Evolutionary conservation across 2,329 filamentous ascomycete species (phyloP).

Genomic region (Fusarium citri): DNA sequence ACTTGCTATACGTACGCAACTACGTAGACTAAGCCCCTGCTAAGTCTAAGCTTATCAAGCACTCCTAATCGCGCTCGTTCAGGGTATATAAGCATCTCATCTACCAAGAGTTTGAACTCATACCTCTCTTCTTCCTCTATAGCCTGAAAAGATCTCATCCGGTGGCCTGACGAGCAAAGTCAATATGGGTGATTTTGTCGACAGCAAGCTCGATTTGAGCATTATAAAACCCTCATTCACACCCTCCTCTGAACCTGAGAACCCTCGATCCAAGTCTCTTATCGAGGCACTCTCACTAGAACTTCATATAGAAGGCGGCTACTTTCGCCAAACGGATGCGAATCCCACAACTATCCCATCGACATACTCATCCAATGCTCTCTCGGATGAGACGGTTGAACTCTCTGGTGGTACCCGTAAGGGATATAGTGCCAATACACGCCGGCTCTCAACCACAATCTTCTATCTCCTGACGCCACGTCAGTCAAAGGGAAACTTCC

Average conservation of each 20-base stretch:
- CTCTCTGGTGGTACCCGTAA: conserved; percentile 50
- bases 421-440: conserved; percentile 54
- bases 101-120: neutral
- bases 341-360: conserved; percentile 64
- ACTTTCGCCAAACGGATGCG: conserved; percentile 71
- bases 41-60: conserved; percentile 1
- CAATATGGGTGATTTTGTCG: conserved; percentile 30
- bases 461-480: conserved; percentile 71
- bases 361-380: conserved; percentile 51
- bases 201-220: conserved; percentile 16
- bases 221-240: conserved; percentile 32
- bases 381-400: conserved; percentile 51
- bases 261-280: conserved; percentile 34
- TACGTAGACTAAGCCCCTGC: conserved; percentile 6
- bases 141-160: neutral
- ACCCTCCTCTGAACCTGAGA: conserved; percentile 34
- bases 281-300: conserved; percentile 59
- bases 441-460: conserved; percentile 70
- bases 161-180: neutral
- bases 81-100: conserved; percentile 21
- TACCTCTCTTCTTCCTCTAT: neutral
- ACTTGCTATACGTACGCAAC: neutral
- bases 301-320: conserved; percentile 73
- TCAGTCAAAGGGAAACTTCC: conserved; percentile 69
- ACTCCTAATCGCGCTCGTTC: conserved; percentile 6